phyloP scores from a whole-genome alignment of 2,329 filamentous ascomycete species.

The Gnomoniopsis smithogilvyi region DNA sequence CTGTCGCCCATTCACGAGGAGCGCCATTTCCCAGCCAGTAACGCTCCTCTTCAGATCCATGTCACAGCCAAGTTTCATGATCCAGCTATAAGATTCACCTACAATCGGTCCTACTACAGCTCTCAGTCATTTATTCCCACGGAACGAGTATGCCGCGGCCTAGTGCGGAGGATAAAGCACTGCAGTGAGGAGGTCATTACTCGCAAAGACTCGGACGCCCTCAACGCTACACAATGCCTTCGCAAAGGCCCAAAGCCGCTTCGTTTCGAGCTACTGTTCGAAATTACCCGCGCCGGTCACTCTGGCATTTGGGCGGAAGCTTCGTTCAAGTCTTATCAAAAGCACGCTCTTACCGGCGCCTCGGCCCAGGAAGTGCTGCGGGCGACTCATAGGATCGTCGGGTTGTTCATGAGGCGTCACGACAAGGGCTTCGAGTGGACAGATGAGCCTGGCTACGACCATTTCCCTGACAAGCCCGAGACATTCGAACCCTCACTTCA shows the following conservation, averaged over 20 bases:
- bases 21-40: background rate
- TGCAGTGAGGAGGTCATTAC: conserved; percentile 52
- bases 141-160: conserved; percentile 44
- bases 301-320: conserved; percentile 39
- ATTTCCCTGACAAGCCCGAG: conserved; percentile 32
- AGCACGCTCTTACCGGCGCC: conserved; percentile 39
- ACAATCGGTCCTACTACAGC: conserved; percentile 43
- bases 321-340: conserved; percentile 49
- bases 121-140: conserved; percentile 41
- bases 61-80: conserved; percentile 44
- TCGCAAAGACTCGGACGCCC: conserved; percentile 45
- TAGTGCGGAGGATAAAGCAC: conserved; percentile 49
- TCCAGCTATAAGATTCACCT: conserved; percentile 38
- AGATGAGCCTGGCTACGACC: conserved; percentile 38
- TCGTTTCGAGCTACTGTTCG: conserved; percentile 47
- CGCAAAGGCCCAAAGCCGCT: conserved; percentile 34
- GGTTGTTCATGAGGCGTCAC: conserved; percentile 47
- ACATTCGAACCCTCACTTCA: conserved; percentile 38
- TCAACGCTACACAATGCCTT: conserved; percentile 30
- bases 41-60: conserved; percentile 28
- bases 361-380: conserved; percentile 44
- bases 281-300: conserved; percentile 37
- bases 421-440: conserved; percentile 49
- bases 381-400: conserved; percentile 48
- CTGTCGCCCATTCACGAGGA: conserved; percentile 15